phyloP scores from a whole-genome alignment of 169 alveolate species.

The Condylostoma magnum region DNA sequence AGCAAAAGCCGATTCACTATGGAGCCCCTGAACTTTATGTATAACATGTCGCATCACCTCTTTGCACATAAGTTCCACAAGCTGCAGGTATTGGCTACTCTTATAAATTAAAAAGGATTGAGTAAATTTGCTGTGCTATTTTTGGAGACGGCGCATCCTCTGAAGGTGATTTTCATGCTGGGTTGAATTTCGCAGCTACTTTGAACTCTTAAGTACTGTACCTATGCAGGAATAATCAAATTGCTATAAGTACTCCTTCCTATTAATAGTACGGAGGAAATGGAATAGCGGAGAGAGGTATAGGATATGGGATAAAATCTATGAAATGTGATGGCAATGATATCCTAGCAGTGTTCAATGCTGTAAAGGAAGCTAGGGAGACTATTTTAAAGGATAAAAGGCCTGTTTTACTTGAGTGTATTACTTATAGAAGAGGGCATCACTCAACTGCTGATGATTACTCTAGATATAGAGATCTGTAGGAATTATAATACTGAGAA shows the following conservation, averaged over 20 bases:
- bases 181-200: constrained; percentile 73
- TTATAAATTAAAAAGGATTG: constrained; percentile 49
- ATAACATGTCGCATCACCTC: constrained; percentile 65
- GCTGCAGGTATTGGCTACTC: constrained; percentile 75
- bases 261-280: constrained; percentile 67
- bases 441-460: constrained; percentile 70
- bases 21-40: constrained; percentile 49
- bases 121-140: constrained; percentile 57
- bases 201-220: constrained; percentile 53
- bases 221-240: constrained; percentile 70
- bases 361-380: constrained; percentile 60
- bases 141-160: constrained; percentile 81
- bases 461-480: constrained; percentile 54
- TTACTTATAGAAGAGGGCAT: constrained; percentile 68
- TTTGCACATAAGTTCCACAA: constrained; percentile 52
- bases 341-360: constrained; percentile 60
- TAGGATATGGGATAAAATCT: constrained; percentile 61
- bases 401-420: constrained; percentile 67
- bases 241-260: constrained; percentile 64
- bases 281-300: constrained; percentile 69
- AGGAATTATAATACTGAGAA: constrained; percentile 58
- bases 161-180: constrained; percentile 76
- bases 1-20: constrained; percentile 73
- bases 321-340: constrained; percentile 77
- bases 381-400: constrained; percentile 45